Evolutionary conservation across 192 early-diverging fungal genomes (phyloP).

Genomic region (Coemansia sp.): DNA sequence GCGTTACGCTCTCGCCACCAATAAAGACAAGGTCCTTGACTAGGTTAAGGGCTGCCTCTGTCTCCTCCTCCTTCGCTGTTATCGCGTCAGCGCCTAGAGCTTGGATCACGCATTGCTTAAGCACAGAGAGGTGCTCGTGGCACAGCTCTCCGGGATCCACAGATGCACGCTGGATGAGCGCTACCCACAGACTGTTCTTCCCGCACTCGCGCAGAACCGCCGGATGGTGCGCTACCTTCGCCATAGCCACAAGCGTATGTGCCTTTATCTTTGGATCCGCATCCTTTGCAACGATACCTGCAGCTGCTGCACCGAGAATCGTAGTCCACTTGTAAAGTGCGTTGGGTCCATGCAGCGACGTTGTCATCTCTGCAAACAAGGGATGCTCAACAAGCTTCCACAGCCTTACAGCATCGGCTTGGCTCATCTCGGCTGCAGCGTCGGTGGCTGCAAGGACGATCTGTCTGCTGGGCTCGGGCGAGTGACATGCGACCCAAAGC

Average conservation of each 20-base stretch:
- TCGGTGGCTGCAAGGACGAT: constrained; percentile 1
- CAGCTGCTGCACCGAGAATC: constrained; percentile 16
- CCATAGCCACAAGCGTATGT: constrained; percentile 53
- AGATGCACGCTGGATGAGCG: constrained; percentile 73
- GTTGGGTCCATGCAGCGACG: not conserved
- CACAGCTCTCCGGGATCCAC: constrained; percentile 69
- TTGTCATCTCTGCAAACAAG: constrained; percentile 21
- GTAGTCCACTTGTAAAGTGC: constrained; percentile 22
- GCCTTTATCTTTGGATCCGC: constrained; percentile 3
- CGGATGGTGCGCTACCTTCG: constrained; percentile 54
- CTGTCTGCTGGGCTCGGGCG: constrained; percentile 26
- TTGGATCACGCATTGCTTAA: constrained; percentile 54
- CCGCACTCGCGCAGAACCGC: constrained; percentile 29
- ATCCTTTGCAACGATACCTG: constrained; percentile 8
- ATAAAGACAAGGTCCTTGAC: constrained; percentile 35
- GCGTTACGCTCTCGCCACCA: constrained; percentile 32
- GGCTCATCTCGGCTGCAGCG: constrained; percentile 21
- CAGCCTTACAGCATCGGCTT: constrained; percentile 18
- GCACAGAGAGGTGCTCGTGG: constrained; percentile 33
- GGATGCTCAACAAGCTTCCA: constrained; percentile 19
- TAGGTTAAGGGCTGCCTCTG: constrained; percentile 18
- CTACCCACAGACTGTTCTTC: constrained; percentile 81
- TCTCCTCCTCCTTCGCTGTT: not conserved
- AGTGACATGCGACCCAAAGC: constrained; percentile 44
- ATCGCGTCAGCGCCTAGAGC: constrained; percentile 41